A percentile compares a stretch with the other conserved stretches of the same genome.
These are phyloP conservation scores for Corchorus olitorius DNA, from an alignment of 345 rosid species.

Conservation along the genomic window DNA sequence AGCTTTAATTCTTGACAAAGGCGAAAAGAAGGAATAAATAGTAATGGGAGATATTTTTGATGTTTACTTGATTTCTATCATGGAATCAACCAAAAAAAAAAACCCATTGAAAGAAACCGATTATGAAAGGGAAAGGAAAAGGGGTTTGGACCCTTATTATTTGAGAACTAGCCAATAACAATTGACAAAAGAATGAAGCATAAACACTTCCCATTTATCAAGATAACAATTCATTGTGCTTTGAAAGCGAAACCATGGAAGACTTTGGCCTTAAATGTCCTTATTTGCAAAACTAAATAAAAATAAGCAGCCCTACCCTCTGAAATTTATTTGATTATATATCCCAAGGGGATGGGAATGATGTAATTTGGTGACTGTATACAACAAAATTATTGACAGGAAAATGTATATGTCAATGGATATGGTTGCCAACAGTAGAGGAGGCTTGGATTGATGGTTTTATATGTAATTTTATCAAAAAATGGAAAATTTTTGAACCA, in stretches of 20 bases:
- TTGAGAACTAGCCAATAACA: not conserved
- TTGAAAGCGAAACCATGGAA: constrained; percentile 30
- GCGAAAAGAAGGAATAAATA: not conserved
- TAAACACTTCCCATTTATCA: constrained; percentile 3
- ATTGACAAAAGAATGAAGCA: not conserved
- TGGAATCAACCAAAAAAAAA: not conserved
- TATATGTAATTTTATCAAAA: not conserved
- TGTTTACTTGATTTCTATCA: not conserved
- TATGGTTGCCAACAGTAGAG: not conserved
- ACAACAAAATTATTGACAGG: not conserved
- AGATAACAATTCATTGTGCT: constrained; percentile 18
- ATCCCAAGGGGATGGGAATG: too few species aligned
- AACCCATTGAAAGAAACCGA: not conserved
- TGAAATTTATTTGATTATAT: not conserved
- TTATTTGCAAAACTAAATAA: not conserved
- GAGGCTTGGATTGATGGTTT: not conserved
- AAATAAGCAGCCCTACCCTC: not conserved
- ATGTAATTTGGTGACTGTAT: not conserved
- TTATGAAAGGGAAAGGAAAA: not conserved
- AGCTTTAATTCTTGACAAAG: not conserved
- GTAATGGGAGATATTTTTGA: not conserved
- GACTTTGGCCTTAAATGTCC: constrained; percentile 10
- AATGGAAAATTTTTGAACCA: not conserved
- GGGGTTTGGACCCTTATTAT: not conserved
- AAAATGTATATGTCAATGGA: not conserved